Evolutionary conservation across 106 monocot genomes (phyloP), one percentile per base, ranked within the genome.

Genomic region (Vanilla planifolia): DNA sequence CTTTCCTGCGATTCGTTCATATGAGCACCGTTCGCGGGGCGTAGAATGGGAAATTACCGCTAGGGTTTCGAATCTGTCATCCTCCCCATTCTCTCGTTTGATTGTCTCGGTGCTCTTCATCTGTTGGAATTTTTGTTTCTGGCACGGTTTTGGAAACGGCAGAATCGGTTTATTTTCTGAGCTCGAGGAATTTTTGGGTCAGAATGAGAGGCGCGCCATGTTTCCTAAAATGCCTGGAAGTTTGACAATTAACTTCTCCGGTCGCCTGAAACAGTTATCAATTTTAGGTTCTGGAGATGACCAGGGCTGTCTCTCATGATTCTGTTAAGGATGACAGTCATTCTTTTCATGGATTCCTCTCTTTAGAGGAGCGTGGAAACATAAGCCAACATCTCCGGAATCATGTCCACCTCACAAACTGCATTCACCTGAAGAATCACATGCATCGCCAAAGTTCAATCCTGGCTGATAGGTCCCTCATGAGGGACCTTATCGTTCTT

Each of bases 381-480:
- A 74, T 67, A 33, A 76, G 69, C 34, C 78, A 83, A 20, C 87
- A 91, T 43, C 71, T 79, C 50, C 75, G 81, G 11, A 74, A 75
- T 63, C 96, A 90, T 62, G 72, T 87, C 20, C 96, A 96, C 61
- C 71, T 96, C 55, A 96, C 96, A 14, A 96, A 96, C 55, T 96
- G 91, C 76, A 84, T 96, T 58, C 91, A 96, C 61, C 42, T 87
- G 60, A 90, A 77, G 66, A 83, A 96, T 70, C 81, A 87, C 67
- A 73, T 79, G 77, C 84, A 77, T 60, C 65, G 76, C 15, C 74
- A 64, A 30, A 77, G 82, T 63, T 81, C 90, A 33, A 27, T 73
- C 51, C 30, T 73, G 19, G 66, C 90, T 4, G 86, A 81, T 39
- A 70, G 74, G 61, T 76, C 80, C 55, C 79, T 96, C 29, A 76